These are phyloP conservation scores for Cenchrus purpureus DNA, from an alignment of 176 grass and related monocot genomes.

Conservation along the genomic window DNA sequence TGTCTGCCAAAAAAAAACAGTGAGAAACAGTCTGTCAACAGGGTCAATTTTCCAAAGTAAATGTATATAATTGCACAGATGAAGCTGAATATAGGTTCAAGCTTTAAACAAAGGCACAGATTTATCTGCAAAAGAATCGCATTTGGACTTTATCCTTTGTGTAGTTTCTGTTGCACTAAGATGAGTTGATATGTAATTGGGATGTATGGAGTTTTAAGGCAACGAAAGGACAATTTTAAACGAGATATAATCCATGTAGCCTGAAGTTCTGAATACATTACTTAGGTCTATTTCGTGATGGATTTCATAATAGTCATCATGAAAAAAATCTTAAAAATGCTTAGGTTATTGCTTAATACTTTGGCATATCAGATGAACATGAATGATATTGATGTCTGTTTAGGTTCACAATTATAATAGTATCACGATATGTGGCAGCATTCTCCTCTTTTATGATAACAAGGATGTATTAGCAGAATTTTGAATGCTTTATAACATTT, in stretches of 20 bases:
- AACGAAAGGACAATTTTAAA: not conserved
- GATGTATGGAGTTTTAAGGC: conserved; percentile 21
- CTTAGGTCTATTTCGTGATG: not conserved
- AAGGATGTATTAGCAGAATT: not conserved
- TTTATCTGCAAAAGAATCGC: conserved; percentile 9
- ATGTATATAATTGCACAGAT: not conserved
- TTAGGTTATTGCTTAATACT: not conserved
- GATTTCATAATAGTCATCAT: not conserved
- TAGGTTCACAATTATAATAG: too few species aligned
- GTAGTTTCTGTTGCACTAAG: conserved; percentile 18
- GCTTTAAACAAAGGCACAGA: conserved; percentile 29
- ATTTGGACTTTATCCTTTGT: not conserved
- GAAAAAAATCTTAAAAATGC: not conserved
- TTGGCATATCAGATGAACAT: conserved; percentile 25
- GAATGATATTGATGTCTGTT: not conserved
- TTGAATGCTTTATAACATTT: not conserved
- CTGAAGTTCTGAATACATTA: conserved; percentile 14
- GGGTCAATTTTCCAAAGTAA: not conserved
- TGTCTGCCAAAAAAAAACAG: conserved; percentile 53
- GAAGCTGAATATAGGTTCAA: conserved; percentile 27
- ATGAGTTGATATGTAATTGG: not conserved
- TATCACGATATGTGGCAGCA: not conserved
- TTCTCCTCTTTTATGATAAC: not conserved
- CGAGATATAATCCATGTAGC: not conserved
- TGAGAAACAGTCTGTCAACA: conserved; percentile 34